Conservation (phyloP, 305 asterid genomes). For the Nicotiana rustica region DNA sequence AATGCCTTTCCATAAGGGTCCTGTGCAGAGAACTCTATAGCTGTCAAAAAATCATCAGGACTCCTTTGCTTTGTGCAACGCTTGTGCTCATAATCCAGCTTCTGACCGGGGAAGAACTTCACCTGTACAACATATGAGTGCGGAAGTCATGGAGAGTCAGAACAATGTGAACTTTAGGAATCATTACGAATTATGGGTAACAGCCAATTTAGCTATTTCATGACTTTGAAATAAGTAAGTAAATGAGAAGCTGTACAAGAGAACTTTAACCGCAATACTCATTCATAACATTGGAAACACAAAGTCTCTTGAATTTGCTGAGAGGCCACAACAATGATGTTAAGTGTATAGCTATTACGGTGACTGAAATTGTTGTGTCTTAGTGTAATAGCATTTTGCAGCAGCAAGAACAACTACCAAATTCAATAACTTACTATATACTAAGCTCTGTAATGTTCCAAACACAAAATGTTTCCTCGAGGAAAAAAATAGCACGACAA, state of each 20-base stretch:
- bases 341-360: background rate
- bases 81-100: constrained; percentile 79
- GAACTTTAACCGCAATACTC: background rate
- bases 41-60: constrained; percentile 68
- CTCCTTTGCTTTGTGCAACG: constrained; percentile 61
- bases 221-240: background rate
- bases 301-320: background rate
- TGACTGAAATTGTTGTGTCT: background rate
- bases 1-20: constrained; percentile 84
- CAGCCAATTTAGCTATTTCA: constrained; percentile 17
- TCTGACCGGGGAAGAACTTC: constrained; percentile 75
- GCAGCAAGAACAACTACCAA: constrained; percentile 12
- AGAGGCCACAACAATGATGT: background rate
- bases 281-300: constrained; percentile 1
- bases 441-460: constrained; percentile 12
- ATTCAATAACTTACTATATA: constrained; percentile 16
- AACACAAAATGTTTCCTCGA: constrained; percentile 3
- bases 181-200: background rate
- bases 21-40: constrained; percentile 76
- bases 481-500: background rate
- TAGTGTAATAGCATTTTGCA: constrained; percentile 18
- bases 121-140: constrained; percentile 55
- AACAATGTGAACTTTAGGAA: background rate
- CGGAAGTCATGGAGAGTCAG: background rate
- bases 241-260: background rate